These are phyloP conservation scores for Lentinula boryana DNA, from an alignment of 768 basidiomycete genomes.

Conservation along the genomic window DNA sequence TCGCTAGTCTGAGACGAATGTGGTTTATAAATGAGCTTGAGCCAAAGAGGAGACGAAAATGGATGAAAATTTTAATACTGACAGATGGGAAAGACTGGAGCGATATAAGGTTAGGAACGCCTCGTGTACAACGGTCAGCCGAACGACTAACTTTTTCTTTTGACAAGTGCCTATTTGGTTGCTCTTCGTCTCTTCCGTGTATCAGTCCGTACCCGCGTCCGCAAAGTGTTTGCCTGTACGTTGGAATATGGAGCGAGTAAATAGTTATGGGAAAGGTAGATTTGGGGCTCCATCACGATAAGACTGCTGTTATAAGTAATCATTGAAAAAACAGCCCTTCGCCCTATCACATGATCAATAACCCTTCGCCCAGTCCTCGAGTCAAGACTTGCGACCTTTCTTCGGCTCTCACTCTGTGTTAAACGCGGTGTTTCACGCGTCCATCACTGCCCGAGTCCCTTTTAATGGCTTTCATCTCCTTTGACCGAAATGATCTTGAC, in stretches of 20 bases:
- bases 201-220: not conserved
- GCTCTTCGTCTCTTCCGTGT: not conserved
- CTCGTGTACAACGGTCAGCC: conserved; percentile 8
- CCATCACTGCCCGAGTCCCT: not conserved
- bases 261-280: not conserved
- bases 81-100: conserved; percentile 4
- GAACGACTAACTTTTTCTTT: not conserved
- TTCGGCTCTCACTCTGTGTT: conserved; percentile 2
- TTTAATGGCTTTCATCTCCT: not conserved
- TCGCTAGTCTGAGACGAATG: not conserved
- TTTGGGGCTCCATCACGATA: conserved; percentile 1
- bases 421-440: conserved; percentile 3
- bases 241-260: not conserved
- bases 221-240: not conserved
- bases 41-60: not conserved
- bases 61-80: not conserved
- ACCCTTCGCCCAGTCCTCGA: not conserved
- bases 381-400: not conserved
- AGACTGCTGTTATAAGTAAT: not conserved
- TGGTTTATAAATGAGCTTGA: not conserved
- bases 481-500: not conserved
- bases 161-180: not conserved
- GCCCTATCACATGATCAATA: conserved; percentile 1
- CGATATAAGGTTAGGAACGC: conserved; percentile 6
- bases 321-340: not conserved